Base-by-base conservation (phyloP, 1,284 basidiomycete genomes). In the Leccinum solheimii region DNA sequence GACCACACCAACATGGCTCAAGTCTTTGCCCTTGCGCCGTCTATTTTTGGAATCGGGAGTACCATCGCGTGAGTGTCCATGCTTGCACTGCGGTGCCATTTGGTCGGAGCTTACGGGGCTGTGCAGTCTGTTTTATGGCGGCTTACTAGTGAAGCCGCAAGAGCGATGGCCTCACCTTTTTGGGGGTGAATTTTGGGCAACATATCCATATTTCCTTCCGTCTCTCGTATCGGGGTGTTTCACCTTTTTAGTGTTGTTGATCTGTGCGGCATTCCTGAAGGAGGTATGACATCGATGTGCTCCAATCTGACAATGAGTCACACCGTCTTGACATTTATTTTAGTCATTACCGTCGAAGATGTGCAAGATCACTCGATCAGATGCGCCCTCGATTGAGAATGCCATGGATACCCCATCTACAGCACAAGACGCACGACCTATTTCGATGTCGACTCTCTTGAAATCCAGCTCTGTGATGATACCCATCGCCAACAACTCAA, bases 401-500 rank as follows among this genome's bases (percentile, higher is more conserved):
- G 9, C 21, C 40, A 19, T 14, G 16, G 59, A 45, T 21, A 45
- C 19, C 11, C 43, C 43, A 34, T 48, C 38, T 11, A 34, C 48
- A 2, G 16, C 57, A 19, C 19, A 48, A 14, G 58, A 70, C 61
- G 34, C 5, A n/a, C 57, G 14, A 30, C 64, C 73, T 1, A 38
- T 74, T 72, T 27, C 79, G 81, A 57, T 75, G 83, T 48, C 81
- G 75, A 43, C 79, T 68, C 70, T 72, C 23, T 10, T 75, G 30
- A 66, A 43, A 56, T 67, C 54, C 2, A 50, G 51, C 26, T 82
- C 78, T 3, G 86, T 92, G 7, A 69, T 89, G 53, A 75, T 87
- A 62, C 83, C 88, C 3, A 82, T 85, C 7, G 75, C 76, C n/a
- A 91, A 88, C 69, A 91, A 90, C 68, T 86, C 83, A n/a, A 75